Conservation (phyloP, 1,139 yeast species). For the Pichia sp. region DNA sequence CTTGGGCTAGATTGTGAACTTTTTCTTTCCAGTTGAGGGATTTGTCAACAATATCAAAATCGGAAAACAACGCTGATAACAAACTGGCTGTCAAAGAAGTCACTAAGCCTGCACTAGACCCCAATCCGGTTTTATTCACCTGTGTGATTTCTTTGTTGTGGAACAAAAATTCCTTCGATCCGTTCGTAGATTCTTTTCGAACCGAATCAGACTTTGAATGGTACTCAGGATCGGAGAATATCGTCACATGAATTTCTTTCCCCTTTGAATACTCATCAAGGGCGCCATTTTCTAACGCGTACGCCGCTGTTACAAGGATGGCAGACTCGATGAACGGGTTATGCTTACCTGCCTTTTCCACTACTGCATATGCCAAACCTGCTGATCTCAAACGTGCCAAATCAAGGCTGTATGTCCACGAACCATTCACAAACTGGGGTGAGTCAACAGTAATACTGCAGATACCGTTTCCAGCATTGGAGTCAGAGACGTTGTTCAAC, state of each 20-base stretch:
- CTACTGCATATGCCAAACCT: conserved; percentile 5
- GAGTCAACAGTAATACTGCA: conserved; percentile 50
- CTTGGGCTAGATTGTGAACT: conserved; percentile 80
- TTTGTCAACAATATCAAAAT: conserved; percentile 31
- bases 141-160: conserved; percentile 60
- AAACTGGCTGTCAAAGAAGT: conserved; percentile 75
- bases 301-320: conserved; percentile 51
- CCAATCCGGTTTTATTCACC: conserved; percentile 91
- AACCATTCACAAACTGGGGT: conserved; percentile 73
- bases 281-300: conserved; percentile 32
- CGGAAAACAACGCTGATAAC: conserved; percentile 41
- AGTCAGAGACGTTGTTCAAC: conserved; percentile 28
- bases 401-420: conserved; percentile 54
- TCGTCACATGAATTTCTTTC: conserved; percentile 44
- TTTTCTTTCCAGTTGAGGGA: conserved; percentile 27
- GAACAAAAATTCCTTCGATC: conserved; percentile 47
- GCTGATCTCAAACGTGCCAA: background rate
- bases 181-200: conserved; percentile 34
- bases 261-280: conserved; percentile 31
- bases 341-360: conserved; percentile 23
- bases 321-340: conserved; percentile 81
- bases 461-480: conserved; percentile 10
- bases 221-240: conserved; percentile 84
- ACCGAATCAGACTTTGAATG: conserved; percentile 64
- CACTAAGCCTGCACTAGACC: conserved; percentile 93